Conservation (phyloP, 768 basidiomycete species). For the Strobilomyces echinocephalus region DNA sequence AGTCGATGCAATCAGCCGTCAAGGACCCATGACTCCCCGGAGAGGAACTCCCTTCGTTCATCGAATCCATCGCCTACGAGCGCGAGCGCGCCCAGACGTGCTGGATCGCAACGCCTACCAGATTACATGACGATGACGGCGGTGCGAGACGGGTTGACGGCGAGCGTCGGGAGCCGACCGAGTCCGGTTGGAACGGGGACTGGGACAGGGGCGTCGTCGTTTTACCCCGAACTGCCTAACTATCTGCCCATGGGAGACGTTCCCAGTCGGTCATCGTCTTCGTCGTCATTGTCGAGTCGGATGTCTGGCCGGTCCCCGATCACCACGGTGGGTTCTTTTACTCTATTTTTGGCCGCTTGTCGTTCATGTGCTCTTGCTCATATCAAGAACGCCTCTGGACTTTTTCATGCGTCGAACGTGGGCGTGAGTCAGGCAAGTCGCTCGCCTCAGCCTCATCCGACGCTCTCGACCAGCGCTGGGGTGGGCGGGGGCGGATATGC, state of each 20-base stretch:
- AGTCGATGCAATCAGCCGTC: slow-evolving; percentile 16
- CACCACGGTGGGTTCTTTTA: slow-evolving; percentile 18
- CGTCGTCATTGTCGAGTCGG: slow-evolving; percentile 31
- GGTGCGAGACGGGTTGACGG: slow-evolving; percentile 26
- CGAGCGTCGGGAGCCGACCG: slow-evolving; percentile 19
- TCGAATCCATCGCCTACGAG: slow-evolving; percentile 8
- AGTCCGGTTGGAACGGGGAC: slow-evolving; percentile 10
- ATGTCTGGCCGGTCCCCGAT: slow-evolving; percentile 30
- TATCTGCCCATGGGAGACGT: slow-evolving; percentile 22
- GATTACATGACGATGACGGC: slow-evolving; percentile 33
- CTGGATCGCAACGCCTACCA: slow-evolving; percentile 24
- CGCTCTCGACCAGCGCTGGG: slow-evolving; percentile 8
- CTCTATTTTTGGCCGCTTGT: not conserved
- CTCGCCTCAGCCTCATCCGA: slow-evolving; percentile 19
- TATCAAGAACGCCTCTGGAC: slow-evolving; percentile 23
- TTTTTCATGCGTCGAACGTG: slow-evolving; percentile 19
- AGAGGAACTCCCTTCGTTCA: slow-evolving; percentile 20
- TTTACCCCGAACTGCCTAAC: slow-evolving; percentile 23
- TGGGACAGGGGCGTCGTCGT: slow-evolving; percentile 7
- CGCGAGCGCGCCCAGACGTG: slow-evolving; percentile 8
- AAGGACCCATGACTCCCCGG: slow-evolving; percentile 31
- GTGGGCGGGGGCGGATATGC: slow-evolving; percentile 17
- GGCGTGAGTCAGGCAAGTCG: slow-evolving; percentile 9
- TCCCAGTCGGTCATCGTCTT: slow-evolving; percentile 31
- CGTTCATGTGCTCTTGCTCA: slow-evolving; percentile 3